Base-by-base conservation (phyloP, 225 moss, liverwort and hornwort genomes). In the Bryum argenteum region DNA sequence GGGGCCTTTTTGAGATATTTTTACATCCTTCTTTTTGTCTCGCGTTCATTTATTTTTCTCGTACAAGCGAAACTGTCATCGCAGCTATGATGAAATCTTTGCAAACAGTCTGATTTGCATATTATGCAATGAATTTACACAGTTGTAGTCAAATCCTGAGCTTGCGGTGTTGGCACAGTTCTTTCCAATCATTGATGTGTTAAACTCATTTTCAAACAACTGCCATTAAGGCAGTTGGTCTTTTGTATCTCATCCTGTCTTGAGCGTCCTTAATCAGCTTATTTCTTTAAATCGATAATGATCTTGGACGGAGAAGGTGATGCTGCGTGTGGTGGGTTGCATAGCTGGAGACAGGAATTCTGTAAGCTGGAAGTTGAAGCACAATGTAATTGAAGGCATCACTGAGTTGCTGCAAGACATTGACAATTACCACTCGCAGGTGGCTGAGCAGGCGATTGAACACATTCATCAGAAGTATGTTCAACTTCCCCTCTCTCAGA, bases 401-500 rank as follows among this genome's bases (percentile, higher is more conserved):
- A 91, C 88, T 40, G 94, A 94, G 69, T 74, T 98, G 67, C 80
- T 98, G 71, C 82, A 77, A 67, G 98, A 93, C 64, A 84, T 98
- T 54, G 89, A 91, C 17, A 87, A 88, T 15, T 98, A 89, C 82
- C 98, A 94, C 63, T 83, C 89, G 61, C 92, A 91, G 85, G 92
- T 98, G 66, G 98, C 98, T 56, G 98, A 98, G 78, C 98, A 98
- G 72, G 91, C 98, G 65, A 91, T 98, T 58, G 98, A 98, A 70
- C 98, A 98, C 52, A 98, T 98, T 78, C 98, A 94, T 72, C 98
- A 94, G 68, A 98, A 98, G 98, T 98, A 98, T 66, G 86, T 70
- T 48, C 3, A 22, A 66, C 44, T 24, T 14, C 28, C 38, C 33
- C 24, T 47, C 7, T 65, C 10, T 6, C 16, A 40, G 61, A 21